Evolutionary conservation across 2,329 filamentous ascomycete genomes (phyloP), one percentile per base, ranked within the genome.

Genomic region (Geosmithia morbida): DNA sequence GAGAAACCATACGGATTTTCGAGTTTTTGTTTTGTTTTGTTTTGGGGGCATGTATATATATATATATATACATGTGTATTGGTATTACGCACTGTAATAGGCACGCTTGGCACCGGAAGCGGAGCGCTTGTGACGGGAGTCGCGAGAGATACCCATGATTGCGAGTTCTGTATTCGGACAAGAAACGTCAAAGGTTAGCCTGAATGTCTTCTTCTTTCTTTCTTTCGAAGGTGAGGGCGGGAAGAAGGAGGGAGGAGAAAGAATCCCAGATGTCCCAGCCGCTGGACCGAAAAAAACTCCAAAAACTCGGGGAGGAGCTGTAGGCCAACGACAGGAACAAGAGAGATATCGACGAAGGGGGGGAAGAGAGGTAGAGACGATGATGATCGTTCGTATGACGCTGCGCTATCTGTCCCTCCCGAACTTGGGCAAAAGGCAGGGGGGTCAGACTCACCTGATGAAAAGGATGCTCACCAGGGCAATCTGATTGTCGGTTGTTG

Each of bases 101-200:
- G 85, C 79, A 71, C 85, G 83, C 85, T 98, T 98, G 67, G 94
- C 92, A 81, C 92, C 94, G 71, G 94, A 86, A 72, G 90, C 89
- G 74, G 88, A 89, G 77, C 92, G 89, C 86, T 98, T 98, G 84
- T 98, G 92, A 79, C 92, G 88, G 72, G 88, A 95, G 78, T 97
- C 90, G 79, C 92, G 87, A 75, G 90, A 96, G 79, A 98, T 97
- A 98, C 92, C 86, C 85, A 90, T 90, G 77, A 83, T 86, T 85
- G 81, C 82, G 74, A 75, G 77, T 75, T 77, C 77, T 83, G 69
- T 57, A 62, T 11, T 57, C 48, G 51, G 48, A 52, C 51, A 49
- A 57, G 14, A 16, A 37, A 37, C 10, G 33, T 51, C 52, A 50
- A 45, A 54, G 10, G 52, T 63, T 54, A 57, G 56, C 51, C 41